phyloP scores from a whole-genome alignment of 805 yeast genomes.

The Debaryomyces castellii region DNA sequence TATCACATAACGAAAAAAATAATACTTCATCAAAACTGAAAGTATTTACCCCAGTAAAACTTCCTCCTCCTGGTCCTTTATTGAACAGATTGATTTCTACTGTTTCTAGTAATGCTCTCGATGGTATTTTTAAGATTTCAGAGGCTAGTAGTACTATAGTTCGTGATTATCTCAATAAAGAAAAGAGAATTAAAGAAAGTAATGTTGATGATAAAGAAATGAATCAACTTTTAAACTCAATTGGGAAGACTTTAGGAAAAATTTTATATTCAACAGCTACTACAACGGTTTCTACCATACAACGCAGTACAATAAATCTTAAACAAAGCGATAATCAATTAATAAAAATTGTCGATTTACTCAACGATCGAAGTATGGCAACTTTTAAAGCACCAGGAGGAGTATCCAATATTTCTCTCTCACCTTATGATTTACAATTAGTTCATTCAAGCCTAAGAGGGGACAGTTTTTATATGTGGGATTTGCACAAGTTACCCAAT shows the following conservation, averaged over 20 bases:
- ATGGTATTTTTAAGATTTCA: constrained; percentile 47
- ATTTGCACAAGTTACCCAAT: constrained; percentile 48
- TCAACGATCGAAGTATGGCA: constrained; percentile 35
- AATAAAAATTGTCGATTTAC: constrained; percentile 49
- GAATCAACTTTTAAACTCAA: constrained; percentile 23
- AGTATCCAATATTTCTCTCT: constrained; percentile 56
- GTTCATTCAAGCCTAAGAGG: constrained; percentile 58
- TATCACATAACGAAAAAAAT: constrained; percentile 4
- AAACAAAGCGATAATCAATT: constrained; percentile 34
- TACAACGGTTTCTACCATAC: constrained; percentile 22
- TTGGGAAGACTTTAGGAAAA: constrained; percentile 32
- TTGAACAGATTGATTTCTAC: constrained; percentile 47
- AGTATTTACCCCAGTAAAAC: constrained; percentile 42
- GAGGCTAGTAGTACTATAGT: constrained; percentile 49
- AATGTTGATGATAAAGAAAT: constrained; percentile 15
- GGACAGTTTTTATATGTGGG: constrained; percentile 66
- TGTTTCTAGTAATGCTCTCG: constrained; percentile 53
- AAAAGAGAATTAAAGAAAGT: constrained; percentile 8
- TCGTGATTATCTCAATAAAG: constrained; percentile 32
- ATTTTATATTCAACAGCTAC: constrained; percentile 35
- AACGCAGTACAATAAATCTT: constrained; percentile 17
- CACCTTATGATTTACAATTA: constrained; percentile 59
- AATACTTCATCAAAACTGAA: neutral
- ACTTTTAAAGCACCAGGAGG: constrained; percentile 62
- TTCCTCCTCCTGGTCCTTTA: constrained; percentile 49